Evolutionary conservation across 495 filamentous ascomycete species (phyloP).

Genomic region (Aspergillus kassunensis): DNA sequence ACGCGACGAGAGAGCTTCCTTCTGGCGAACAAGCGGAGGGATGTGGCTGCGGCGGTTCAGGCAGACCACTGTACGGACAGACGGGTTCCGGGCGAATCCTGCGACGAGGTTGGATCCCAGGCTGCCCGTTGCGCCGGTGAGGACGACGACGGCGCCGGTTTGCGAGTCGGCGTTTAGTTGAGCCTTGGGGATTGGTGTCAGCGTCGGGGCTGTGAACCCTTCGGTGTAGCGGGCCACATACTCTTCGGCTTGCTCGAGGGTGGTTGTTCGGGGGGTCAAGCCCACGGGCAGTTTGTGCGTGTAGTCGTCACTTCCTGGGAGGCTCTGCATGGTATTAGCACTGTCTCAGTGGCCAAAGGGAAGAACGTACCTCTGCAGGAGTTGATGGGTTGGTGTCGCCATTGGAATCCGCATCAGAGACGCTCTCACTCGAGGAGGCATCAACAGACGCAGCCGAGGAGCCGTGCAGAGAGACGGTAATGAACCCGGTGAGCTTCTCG

Average conservation of each 20-base stretch:
- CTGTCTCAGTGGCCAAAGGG: no score
- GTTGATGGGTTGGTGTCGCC: background rate
- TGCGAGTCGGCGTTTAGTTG: background rate
- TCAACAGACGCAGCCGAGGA: background rate
- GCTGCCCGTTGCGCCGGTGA: slow-evolving; percentile 52
- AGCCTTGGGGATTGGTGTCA: background rate
- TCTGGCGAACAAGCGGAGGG: slow-evolving; percentile 20
- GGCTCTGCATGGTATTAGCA: background rate
- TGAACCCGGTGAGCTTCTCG: background rate
- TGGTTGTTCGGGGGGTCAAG: background rate
- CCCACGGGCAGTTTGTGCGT: no score
- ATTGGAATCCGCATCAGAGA: background rate
- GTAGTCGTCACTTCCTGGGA: background rate
- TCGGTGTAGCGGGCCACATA: slow-evolving; percentile 2
- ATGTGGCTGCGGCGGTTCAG: slow-evolving; percentile 30
- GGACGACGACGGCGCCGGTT: slow-evolving; percentile 24
- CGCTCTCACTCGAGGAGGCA: background rate
- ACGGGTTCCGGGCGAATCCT: slow-evolving; percentile 24
- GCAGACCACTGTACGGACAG: slow-evolving; percentile 40
- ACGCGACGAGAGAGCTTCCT: slow-evolving; percentile 29
- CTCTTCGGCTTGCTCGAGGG: background rate
- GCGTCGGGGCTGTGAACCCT: background rate
- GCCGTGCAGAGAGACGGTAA: background rate
- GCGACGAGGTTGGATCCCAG: slow-evolving; percentile 45
- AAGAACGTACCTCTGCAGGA: background rate